phyloP scores from a whole-genome alignment of 1,284 basidiomycete species.

The Phlebopus sp. region DNA sequence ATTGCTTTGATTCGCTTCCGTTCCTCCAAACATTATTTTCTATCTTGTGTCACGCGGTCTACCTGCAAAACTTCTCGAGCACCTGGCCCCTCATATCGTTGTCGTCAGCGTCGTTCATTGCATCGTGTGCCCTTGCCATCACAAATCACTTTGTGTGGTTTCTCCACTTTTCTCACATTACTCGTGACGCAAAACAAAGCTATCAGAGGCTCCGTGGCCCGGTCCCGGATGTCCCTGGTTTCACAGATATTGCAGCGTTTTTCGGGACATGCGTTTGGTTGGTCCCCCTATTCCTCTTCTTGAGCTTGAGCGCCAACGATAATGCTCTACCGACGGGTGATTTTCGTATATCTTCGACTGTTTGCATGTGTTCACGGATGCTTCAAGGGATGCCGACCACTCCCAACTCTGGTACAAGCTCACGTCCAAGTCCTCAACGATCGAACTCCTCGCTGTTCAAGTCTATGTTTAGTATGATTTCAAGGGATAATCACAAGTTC shows the following conservation, averaged over 20 bases:
- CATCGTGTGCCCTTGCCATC: constrained; percentile 81
- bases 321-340: constrained; percentile 78
- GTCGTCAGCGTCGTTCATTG: constrained; percentile 77
- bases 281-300: constrained; percentile 85
- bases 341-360: constrained; percentile 4
- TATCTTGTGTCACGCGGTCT: constrained; percentile 79
- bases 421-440: constrained; percentile 29
- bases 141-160: constrained; percentile 93
- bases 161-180: constrained; percentile 80
- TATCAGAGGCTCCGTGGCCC: constrained; percentile 42
- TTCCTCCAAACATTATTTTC: constrained; percentile 74
- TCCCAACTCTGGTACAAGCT: constrained; percentile 26
- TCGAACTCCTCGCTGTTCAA: constrained; percentile 60
- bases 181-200: constrained; percentile 48
- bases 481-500: constrained; percentile 34
- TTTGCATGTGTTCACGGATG: neutral
- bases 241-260: constrained; percentile 89
- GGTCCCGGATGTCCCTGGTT: constrained; percentile 50
- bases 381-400: constrained; percentile 37
- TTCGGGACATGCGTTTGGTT: constrained; percentile 94
- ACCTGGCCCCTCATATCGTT: constrained; percentile 91
- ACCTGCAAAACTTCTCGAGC: constrained; percentile 86
- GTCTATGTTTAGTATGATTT: constrained; percentile 52
- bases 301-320: constrained; percentile 93
- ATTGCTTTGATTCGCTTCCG: constrained; percentile 78